Conservation (phyloP, 352 stramenopile species). For the Phytopythium montanum region DNA sequence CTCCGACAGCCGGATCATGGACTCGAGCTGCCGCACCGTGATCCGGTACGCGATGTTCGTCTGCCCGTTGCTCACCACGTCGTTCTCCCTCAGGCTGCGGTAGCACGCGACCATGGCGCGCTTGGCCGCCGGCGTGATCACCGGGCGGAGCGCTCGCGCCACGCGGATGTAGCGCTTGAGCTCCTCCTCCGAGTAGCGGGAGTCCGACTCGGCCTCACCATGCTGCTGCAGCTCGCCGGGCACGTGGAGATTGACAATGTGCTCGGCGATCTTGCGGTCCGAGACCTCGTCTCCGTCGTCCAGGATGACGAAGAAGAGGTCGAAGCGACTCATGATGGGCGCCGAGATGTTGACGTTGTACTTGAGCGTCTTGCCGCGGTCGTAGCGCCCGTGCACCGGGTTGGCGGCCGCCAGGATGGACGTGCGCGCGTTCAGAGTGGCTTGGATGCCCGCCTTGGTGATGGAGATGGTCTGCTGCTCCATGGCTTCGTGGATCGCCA, state of each 20-base stretch:
- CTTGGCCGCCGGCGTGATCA: conserved; percentile 76
- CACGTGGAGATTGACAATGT: conserved; percentile 98
- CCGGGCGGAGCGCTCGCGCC: conserved; percentile 67
- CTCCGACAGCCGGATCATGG: conserved; percentile 97
- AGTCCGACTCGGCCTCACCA: conserved; percentile 8
- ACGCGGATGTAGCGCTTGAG: conserved; percentile 96
- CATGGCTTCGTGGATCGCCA: conserved; percentile 99
- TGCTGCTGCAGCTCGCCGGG: conserved; percentile 39
- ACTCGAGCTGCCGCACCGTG: conserved; percentile 98
- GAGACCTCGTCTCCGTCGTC: conserved; percentile 96
- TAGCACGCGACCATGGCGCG: conserved; percentile 98
- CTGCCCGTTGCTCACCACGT: conserved; percentile 89
- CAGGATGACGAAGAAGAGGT: conserved; percentile 99
- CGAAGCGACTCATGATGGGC: conserved; percentile 98
- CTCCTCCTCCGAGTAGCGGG: conserved; percentile 69
- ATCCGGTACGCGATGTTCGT: conserved; percentile 98
- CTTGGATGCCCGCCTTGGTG: conserved; percentile 99
- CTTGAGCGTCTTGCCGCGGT: conserved; percentile 89
- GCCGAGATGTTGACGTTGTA: conserved; percentile 91
- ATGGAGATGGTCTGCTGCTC: conserved; percentile 99
- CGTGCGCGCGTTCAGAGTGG: conserved; percentile 98
- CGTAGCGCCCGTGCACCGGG: conserved; percentile 94
- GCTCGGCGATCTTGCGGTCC: conserved; percentile 94
- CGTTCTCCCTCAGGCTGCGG: conserved; percentile 94
- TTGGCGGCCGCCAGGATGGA: conserved; percentile 99